These are phyloP conservation scores for Eucalyptus tenuipes DNA, from an alignment of 345 rosid genomes.

Conservation along the genomic window DNA sequence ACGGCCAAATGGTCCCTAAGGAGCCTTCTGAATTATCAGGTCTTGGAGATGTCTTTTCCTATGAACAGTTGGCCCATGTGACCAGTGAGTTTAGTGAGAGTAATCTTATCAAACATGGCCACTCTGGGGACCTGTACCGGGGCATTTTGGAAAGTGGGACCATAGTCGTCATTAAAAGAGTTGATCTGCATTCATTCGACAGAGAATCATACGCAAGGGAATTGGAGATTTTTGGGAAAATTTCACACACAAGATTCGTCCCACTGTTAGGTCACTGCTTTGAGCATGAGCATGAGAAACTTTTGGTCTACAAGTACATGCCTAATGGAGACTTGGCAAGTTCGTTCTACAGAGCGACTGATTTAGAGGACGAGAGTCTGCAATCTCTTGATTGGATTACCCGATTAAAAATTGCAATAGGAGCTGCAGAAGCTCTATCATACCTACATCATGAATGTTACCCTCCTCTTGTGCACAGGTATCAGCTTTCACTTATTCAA, in stretches of 20 bases:
- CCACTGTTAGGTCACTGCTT: conserved; percentile 80
- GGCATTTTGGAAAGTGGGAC: conserved; percentile 52
- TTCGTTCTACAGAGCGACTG: conserved; percentile 45
- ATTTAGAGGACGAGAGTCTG: conserved; percentile 42
- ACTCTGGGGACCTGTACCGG: conserved; percentile 71
- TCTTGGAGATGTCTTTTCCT: conserved; percentile 51
- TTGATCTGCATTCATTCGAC: conserved; percentile 31
- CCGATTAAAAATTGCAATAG: conserved; percentile 76
- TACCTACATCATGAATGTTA: conserved; percentile 86
- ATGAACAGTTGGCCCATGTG: conserved; percentile 45
- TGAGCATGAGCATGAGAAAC: conserved; percentile 53
- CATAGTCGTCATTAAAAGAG: conserved; percentile 52
- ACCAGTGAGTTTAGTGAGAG: conserved; percentile 48
- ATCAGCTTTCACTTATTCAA: neutral
- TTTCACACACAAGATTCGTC: conserved; percentile 59
- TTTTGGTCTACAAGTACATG: conserved; percentile 84
- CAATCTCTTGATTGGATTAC: conserved; percentile 94
- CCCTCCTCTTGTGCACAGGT: conserved; percentile 95
- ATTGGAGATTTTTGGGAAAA: conserved; percentile 59
- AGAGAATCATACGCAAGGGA: conserved; percentile 46
- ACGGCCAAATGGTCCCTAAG: conserved; percentile 18
- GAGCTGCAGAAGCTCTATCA: conserved; percentile 79
- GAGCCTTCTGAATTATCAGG: conserved; percentile 29
- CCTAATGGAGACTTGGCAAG: conserved; percentile 62
- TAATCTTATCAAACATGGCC: conserved; percentile 72